Base-by-base conservation (phyloP, 768 basidiomycete genomes). In the Candolleomyces eurysporus region DNA sequence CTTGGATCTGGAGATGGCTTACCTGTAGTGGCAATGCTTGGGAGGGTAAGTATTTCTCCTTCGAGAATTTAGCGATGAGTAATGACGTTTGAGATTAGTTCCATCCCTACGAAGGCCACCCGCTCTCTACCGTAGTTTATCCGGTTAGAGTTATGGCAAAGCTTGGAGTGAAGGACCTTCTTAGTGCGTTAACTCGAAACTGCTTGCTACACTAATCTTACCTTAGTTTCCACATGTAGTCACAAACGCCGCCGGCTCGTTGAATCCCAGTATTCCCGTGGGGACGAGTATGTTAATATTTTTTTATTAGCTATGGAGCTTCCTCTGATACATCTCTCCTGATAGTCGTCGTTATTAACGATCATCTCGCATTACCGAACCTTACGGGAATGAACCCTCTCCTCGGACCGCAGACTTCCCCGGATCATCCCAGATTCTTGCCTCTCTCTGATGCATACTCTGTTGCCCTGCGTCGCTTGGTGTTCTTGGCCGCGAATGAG, bases 21-120 rank as follows among this genome's bases (percentile, higher is more conserved):
- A 0, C 90, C 94, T 0, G 93, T 91, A 11, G 91, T 96, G 3
- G 91, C 89, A 10, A 94, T 94, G 90, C 86, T 96, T 32, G 94
- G 94, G 61, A 79, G 94, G 70, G 91, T 92, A 66, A 58, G 84
- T 49, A 17, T 48, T 17, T 30, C 10, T 45, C 13, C 22, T 46
- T 48, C 36, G 5, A 31, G 16, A 3, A 13, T 45, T 21, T 32
- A 30, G 17, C n/a, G 26, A 1, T 32, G 13, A 6, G 9, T 39
- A 40, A 48, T 49, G 36, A 57, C 49, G 49, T 61, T 39, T 59
- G 57, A 59, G 11, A 21, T 57, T 58, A 93, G 91, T 90, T 94
- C 67, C 92, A 94, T 71, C 80, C 85, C 1, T 96, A 95, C 65
- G 94, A 96, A 75, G 94, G 94, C 2, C 87, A 94, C 67, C 72